phyloP scores from a whole-genome alignment of 495 filamentous ascomycete genomes.

The Ramalina peruviana region DNA sequence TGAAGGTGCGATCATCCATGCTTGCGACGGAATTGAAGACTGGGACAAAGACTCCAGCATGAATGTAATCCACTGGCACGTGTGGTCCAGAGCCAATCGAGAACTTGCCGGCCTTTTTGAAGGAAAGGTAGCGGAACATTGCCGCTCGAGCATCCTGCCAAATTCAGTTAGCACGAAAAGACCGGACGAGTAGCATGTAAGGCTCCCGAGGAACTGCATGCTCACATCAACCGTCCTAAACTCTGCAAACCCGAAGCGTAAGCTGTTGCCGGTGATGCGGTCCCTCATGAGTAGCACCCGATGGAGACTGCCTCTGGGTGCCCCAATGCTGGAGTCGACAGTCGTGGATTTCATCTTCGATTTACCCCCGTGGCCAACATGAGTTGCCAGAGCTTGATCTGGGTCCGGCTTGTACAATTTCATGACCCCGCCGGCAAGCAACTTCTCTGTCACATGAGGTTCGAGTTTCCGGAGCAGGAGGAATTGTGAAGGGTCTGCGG shows the following conservation, averaged over 20 bases:
- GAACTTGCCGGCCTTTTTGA: constrained; percentile 47
- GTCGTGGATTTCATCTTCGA: constrained; percentile 64
- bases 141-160: constrained; percentile 64
- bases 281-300: constrained; percentile 72
- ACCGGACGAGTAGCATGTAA: neutral
- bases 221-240: constrained; percentile 51
- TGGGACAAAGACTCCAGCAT: constrained; percentile 79
- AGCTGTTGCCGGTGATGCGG: constrained; percentile 58
- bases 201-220: neutral
- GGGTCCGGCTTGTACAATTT: constrained; percentile 55
- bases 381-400: constrained; percentile 24
- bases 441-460: constrained; percentile 56
- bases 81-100: constrained; percentile 63
- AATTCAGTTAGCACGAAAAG: neutral
- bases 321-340: constrained; percentile 58
- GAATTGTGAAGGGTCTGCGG: constrained; percentile 64
- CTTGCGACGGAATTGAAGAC: constrained; percentile 36
- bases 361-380: constrained; percentile 36
- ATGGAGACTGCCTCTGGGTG: constrained; percentile 58
- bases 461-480: constrained; percentile 68
- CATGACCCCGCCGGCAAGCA: constrained; percentile 63
- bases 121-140: constrained; percentile 55
- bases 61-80: constrained; percentile 64
- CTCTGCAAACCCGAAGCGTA: constrained; percentile 83
- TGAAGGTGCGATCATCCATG: constrained; percentile 43